These are phyloP conservation scores for Quercus cerris DNA, from an alignment of 306 rosid genomes.

Conservation along the genomic window DNA sequence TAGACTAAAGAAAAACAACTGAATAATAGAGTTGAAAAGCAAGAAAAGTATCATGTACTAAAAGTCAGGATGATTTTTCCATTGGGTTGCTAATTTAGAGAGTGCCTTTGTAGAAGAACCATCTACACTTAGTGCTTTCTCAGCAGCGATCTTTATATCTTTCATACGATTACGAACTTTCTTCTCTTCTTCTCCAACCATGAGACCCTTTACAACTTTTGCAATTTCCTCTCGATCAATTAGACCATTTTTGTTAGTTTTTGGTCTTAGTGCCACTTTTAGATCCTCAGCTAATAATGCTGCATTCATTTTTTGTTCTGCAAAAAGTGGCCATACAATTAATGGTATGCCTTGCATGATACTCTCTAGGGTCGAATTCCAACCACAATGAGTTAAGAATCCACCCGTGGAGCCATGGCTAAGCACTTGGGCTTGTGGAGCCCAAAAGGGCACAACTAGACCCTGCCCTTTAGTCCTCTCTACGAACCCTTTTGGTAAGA, in stretches of 20 bases:
- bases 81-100: conserved; percentile 22
- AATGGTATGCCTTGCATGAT: conserved; percentile 21
- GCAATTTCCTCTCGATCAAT: conserved; percentile 31
- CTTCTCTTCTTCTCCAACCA: conserved; percentile 30
- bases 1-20: too few relatives aligned
- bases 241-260: conserved; percentile 8
- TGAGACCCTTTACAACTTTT: conserved; percentile 9
- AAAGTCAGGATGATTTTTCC: neutral
- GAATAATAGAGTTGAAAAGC: too few relatives aligned
- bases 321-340: conserved; percentile 26
- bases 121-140: conserved; percentile 10
- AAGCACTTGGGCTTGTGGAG: conserved; percentile 24
- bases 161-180: conserved; percentile 8
- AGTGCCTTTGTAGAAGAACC: conserved; percentile 30
- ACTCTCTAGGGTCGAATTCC: conserved; percentile 29
- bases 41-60: neutral
- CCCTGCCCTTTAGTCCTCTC: conserved; percentile 28
- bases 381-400: conserved; percentile 29
- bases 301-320: conserved; percentile 32
- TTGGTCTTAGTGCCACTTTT: conserved; percentile 30
- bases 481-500: conserved; percentile 12
- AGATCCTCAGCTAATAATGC: conserved; percentile 9
- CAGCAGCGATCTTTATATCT: conserved; percentile 6
- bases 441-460: conserved; percentile 25
- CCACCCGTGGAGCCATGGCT: conserved; percentile 23